Conservation (phyloP, 495 filamentous ascomycete species). For the Penicillium flavigenum region DNA sequence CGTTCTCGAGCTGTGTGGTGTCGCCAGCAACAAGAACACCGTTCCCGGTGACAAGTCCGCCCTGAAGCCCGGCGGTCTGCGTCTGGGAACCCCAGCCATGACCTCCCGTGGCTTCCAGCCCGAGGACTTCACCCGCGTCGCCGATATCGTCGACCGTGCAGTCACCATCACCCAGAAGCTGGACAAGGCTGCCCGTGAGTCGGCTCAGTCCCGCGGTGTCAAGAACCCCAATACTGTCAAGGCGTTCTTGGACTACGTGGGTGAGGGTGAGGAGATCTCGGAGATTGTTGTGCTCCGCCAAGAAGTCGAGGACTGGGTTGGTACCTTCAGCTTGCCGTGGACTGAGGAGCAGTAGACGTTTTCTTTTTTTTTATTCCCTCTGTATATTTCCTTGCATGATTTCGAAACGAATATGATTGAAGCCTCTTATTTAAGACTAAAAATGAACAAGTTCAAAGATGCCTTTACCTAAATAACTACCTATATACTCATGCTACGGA, state of each 20-base stretch:
- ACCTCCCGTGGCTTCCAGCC: constrained; percentile 88
- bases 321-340: constrained; percentile 90
- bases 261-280: constrained; percentile 74
- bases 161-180: constrained; percentile 80
- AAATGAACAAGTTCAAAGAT: neutral
- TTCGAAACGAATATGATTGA: constrained; percentile 30
- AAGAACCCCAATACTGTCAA: constrained; percentile 80
- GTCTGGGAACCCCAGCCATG: constrained; percentile 96
- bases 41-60: constrained; percentile 94
- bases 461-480: too few relatives aligned
- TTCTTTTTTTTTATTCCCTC: constrained; percentile 17
- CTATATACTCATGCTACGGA: too few relatives aligned
- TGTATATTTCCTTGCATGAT: constrained; percentile 28
- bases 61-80: constrained; percentile 84
- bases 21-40: constrained; percentile 98
- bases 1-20: constrained; percentile 88
- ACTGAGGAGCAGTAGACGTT: constrained; percentile 45
- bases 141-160: constrained; percentile 88
- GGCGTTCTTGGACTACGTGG: constrained; percentile 80
- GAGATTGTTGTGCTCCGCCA: constrained; percentile 85
- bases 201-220: constrained; percentile 68
- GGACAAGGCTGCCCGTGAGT: constrained; percentile 75
- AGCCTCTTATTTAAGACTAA: constrained; percentile 12
- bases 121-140: constrained; percentile 84
- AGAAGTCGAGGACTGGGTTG: constrained; percentile 95